Base-by-base conservation (phyloP, 306 rosid species). In the Datisca glomerata region DNA sequence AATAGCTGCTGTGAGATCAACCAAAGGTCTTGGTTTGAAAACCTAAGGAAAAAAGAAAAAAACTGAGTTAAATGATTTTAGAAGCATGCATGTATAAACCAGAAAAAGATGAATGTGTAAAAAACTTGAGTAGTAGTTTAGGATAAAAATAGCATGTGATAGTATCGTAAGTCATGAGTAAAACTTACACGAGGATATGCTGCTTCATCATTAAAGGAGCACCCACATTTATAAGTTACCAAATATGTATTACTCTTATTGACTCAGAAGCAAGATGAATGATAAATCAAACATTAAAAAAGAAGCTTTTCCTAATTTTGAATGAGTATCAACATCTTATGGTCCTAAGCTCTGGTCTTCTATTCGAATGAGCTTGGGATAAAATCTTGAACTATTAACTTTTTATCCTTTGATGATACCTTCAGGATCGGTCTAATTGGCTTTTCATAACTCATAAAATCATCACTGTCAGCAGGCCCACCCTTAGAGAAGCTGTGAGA, bases 391-490 rank as follows among this genome's bases (percentile, higher is more conserved):
- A n/a, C n/a, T n/a, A n/a, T n/a, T n/a, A n/a, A n/a, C n/a, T 35
- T 53, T 41, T 51, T 55, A 31, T 40, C 55, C 55, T 47, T 44
- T 7, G 9, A 14, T 8, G n/a, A 10, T 69, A 91, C 98, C 96
- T 91, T 91, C 70, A 91, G 61, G 64, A 91, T 78, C 39, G 96
- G 93, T 60, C 74, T 78, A 39, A 91, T 78, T 43, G 98, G 95
- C 64, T 85, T 91, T 74, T 91, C 98, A 65, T 84, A 84, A 57
- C 91, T 91, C 94, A 84, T 80, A 65, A 91, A 79, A 76, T 91
- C 98, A 52, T 78, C 86, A 35, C 49, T 73, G 63, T 84, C 98
- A 41, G 76, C 86, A 65, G 98, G 98, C 47, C 91, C 98, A 41
- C 74, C 78, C 72, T 84, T 84, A 47, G 98, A 89, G 75, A 80